Base-by-base conservation (phyloP, 306 rosid genomes). In the Mimosa pudica region DNA sequence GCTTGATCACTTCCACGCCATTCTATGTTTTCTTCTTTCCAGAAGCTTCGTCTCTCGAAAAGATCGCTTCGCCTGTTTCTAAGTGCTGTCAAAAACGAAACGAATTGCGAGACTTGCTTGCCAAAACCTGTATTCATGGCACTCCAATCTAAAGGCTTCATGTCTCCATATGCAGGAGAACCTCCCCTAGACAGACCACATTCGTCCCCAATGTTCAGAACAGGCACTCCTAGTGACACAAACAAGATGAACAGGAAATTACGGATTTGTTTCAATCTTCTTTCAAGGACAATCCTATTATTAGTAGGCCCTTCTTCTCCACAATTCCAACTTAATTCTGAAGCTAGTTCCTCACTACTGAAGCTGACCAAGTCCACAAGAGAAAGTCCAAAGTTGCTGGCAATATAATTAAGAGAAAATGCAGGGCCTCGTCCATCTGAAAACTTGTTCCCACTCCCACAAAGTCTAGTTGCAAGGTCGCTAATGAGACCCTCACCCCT, bases 161-260 rank as follows among this genome's bases (percentile, higher is more conserved):
- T 84, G 70, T 75, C 89, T 2, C 75, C 83, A 41, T 80, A 80
- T 71, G 89, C 89, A 64, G 77, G 82, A 35, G 93, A 92, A 74
- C 94, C 98, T 35, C 91, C 92, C 67, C 87, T 75, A 69, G 95
- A 90, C 64, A 85, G 92, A 74, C 97, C 98, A 58, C 96, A 92
- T 81, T 92, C 98, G 45, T 95, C 98, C 80, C 98, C 97, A 97
- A 92, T 92, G 88, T 86, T 90, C 80, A 95, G 92, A 85, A 95
- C 88, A 82, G 98, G 98, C 60, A 92, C 93, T 35, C 98, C 98
- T 77, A 92, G 78, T 30, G 98, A 95, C 85, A 92, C 81, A 81
- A 81, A 91, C 84, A 92, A 77, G 72, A 84, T 82, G 72, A 89
- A 91, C 33, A 92, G 85, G 87, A 89, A 95, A 75, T 92, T 92